These are phyloP conservation scores for Candida suzukii DNA, from an alignment of 805 yeast genomes.

Conservation along the genomic window DNA sequence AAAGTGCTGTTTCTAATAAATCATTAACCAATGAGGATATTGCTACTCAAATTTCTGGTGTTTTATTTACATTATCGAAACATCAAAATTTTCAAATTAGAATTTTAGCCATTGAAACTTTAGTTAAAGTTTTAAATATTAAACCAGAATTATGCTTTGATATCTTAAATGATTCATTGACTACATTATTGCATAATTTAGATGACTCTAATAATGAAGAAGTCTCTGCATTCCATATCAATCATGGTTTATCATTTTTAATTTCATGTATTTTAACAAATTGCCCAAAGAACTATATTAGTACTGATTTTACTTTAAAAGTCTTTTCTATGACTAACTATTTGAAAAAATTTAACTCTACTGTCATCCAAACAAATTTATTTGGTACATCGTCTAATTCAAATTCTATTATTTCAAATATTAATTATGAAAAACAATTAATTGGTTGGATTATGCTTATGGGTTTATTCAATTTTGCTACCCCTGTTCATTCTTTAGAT, in stretches of 20 bases:
- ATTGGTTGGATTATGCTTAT: conserved; percentile 56
- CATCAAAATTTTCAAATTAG: conserved; percentile 34
- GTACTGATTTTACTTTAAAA: conserved; percentile 24
- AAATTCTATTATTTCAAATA: conserved; percentile 20
- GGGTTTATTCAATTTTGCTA: conserved; percentile 53
- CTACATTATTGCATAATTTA: conserved; percentile 26
- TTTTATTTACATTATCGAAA: conserved; percentile 29
- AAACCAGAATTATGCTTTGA: conserved; percentile 24
- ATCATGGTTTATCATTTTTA: conserved; percentile 25
- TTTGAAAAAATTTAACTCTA: conserved; percentile 27
- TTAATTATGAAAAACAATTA: conserved; percentile 29
- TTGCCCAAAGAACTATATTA: conserved; percentile 21
- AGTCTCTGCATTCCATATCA: conserved; percentile 17
- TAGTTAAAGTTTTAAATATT: conserved; percentile 25
- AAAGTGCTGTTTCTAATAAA: conserved; percentile 2
- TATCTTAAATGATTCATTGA: conserved; percentile 28
- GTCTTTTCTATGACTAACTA: conserved; percentile 21
- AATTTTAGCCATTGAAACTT: conserved; percentile 30
- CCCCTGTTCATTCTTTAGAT: not conserved
- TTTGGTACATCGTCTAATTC: conserved; percentile 19
- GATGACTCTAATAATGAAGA: conserved; percentile 24
- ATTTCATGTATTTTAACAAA: conserved; percentile 24
- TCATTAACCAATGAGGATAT: conserved; percentile 10
- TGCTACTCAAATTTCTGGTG: conserved; percentile 24
- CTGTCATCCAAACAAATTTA: conserved; percentile 26